Evolutionary conservation across 352 stramenopile species (phyloP).

Genomic region (Blastocystis sp.): DNA sequence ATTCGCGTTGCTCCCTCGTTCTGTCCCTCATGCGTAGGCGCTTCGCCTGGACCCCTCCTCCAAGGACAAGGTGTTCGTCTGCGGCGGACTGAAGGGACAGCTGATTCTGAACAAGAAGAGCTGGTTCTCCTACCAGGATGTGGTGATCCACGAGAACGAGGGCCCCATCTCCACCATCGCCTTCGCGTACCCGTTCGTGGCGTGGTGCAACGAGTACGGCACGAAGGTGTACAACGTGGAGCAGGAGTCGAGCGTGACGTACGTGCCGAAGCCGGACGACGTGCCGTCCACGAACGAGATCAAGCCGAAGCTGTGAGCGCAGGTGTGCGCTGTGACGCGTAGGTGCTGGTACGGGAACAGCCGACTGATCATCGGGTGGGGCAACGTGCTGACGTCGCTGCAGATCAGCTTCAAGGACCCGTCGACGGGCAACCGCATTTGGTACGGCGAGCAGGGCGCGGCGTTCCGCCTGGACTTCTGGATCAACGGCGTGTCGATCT

Average conservation of each 20-base stretch:
- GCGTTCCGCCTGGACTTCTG: conserved; percentile 22
- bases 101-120: conserved; percentile 71
- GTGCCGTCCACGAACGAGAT: conserved; percentile 14
- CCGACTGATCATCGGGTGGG: conserved; percentile 38
- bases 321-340: not conserved
- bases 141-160: conserved; percentile 65
- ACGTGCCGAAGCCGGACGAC: conserved; percentile 29
- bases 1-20: conserved; percentile 7
- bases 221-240: conserved; percentile 62
- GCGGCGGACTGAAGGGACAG: conserved; percentile 51
- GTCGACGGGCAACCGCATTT: conserved; percentile 7
- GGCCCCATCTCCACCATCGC: conserved; percentile 47
- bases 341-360: conserved; percentile 54
- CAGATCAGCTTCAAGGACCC: conserved; percentile 35
- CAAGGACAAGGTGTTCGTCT: conserved; percentile 56
- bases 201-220: conserved; percentile 61
- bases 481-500: conserved; percentile 22
- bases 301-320: not conserved
- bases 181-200: conserved; percentile 33
- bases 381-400: not conserved
- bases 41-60: conserved; percentile 28
- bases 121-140: conserved; percentile 67
- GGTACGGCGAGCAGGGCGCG: conserved; percentile 27
- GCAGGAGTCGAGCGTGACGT: conserved; percentile 38
- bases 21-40: not conserved